Percentiles rank a stretch among this genome's conserved stretches.
Conservation (phyloP, 495 filamentous ascomycete genomes). For the Cercophora sp. region DNA sequence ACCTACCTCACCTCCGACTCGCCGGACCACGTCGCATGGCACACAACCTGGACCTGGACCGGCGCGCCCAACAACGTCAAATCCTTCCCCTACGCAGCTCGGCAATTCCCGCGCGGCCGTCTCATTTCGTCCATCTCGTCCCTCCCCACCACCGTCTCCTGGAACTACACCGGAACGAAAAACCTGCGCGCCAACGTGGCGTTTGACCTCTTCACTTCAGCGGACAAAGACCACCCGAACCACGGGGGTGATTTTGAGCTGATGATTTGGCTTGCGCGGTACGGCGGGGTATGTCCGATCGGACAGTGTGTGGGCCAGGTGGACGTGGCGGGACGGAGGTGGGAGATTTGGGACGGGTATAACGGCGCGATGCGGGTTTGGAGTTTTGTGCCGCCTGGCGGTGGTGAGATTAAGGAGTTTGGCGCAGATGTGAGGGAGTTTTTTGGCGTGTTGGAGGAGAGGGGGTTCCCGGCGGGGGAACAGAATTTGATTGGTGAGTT, state of each 20-base stretch:
- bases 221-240: conserved; percentile 40
- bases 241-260: conserved; percentile 46
- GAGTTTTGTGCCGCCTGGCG: conserved; percentile 39
- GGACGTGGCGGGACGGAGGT: conserved; percentile 31
- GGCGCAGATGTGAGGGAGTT: conserved; percentile 43
- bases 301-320: conserved; percentile 32
- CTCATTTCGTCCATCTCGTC: conserved; percentile 32
- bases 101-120: conserved; percentile 27
- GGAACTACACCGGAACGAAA: conserved; percentile 38
- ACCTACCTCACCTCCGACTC: conserved; percentile 34
- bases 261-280: conserved; percentile 45
- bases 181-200: conserved; percentile 44
- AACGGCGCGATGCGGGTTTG: conserved; percentile 41
- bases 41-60: conserved; percentile 42
- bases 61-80: conserved; percentile 42
- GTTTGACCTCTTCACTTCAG: conserved; percentile 47
- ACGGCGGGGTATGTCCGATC: conserved; percentile 38
- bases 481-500: conserved; percentile 48
- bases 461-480: conserved; percentile 33
- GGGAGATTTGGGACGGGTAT: conserved; percentile 37
- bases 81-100: conserved; percentile 40
- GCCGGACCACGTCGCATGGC: conserved; percentile 31
- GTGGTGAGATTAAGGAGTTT: conserved; percentile 27
- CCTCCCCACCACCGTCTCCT: conserved; percentile 36
- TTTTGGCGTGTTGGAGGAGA: conserved; percentile 37